Evolutionary conservation across 1,284 basidiomycete genomes (phyloP).

Genomic region (Lentinula novae-zelandiae): DNA sequence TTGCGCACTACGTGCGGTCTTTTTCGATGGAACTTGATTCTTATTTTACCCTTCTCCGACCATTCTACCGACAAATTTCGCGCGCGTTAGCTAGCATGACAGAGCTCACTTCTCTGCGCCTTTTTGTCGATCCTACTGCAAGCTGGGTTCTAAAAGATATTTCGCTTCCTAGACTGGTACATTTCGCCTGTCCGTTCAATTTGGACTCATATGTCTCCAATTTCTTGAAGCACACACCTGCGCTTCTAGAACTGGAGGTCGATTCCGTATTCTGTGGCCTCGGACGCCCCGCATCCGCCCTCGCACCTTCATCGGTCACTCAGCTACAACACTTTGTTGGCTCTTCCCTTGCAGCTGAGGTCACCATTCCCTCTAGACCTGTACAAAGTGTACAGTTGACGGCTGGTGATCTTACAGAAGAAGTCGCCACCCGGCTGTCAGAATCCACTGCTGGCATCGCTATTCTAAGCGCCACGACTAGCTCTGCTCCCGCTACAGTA

Average conservation of each 20-base stretch:
- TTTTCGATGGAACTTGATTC: constrained; percentile 52
- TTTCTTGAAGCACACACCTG: constrained; percentile 53
- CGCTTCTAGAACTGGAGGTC: constrained; percentile 51
- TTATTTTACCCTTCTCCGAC: constrained; percentile 31
- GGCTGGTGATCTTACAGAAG: constrained; percentile 51
- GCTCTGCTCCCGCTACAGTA: constrained; percentile 39
- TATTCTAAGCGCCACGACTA: constrained; percentile 43
- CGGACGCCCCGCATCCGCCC: constrained; percentile 16
- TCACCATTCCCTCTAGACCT: constrained; percentile 60
- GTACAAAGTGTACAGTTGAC: constrained; percentile 57
- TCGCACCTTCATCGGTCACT: constrained; percentile 42
- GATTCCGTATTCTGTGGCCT: constrained; percentile 31
- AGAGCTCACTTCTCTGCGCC: constrained; percentile 51
- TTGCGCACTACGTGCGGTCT: constrained; percentile 56
- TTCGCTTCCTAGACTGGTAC: constrained; percentile 43
- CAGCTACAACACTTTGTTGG: constrained; percentile 56
- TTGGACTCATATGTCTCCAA: constrained; percentile 50
- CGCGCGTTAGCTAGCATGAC: constrained; percentile 54
- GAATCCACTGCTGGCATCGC: constrained; percentile 40
- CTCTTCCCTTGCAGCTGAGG: constrained; percentile 47
- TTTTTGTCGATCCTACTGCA: constrained; percentile 46
- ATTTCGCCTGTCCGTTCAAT: constrained; percentile 55
- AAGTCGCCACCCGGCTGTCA: constrained; percentile 46
- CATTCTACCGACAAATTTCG: constrained; percentile 48
- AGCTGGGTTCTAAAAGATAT: constrained; percentile 49